phyloP scores from a whole-genome alignment of 1,139 yeast species.

The Meyerozyma elateridarum region DNA sequence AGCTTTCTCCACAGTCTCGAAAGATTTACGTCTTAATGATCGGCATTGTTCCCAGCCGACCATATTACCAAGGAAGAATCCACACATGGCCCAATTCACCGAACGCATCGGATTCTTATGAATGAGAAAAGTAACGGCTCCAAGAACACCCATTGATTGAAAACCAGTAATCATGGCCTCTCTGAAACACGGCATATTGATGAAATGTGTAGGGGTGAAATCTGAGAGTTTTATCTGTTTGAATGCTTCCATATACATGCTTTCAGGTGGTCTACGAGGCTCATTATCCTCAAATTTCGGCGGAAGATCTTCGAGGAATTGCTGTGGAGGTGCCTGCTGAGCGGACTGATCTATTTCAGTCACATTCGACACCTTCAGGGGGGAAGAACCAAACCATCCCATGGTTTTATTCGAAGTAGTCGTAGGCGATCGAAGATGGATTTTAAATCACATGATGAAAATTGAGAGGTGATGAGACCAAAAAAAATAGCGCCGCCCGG shows the following conservation, averaged over 20 bases:
- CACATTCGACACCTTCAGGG: constrained; percentile 12
- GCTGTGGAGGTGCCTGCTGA: constrained; percentile 2
- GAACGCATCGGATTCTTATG: constrained; percentile 61
- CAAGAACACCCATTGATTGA: constrained; percentile 76
- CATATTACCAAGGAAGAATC: constrained; percentile 72
- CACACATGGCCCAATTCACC: constrained; percentile 80
- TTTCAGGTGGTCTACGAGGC: constrained; percentile 12
- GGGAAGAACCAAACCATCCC: constrained; percentile 14
- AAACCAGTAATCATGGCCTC: constrained; percentile 86
- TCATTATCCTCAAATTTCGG: constrained; percentile 43
- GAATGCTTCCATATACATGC: constrained; percentile 28
- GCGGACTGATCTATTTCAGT: constrained; percentile 5
- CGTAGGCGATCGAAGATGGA: too few relatives aligned
- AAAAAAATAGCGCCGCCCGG: constrained; percentile 83
- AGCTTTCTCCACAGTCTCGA: constrained; percentile 60
- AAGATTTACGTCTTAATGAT: constrained; percentile 57
- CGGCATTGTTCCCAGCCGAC: constrained; percentile 95
- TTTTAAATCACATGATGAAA: too few relatives aligned
- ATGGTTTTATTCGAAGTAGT: constrained; percentile 6
- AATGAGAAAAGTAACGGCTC: constrained; percentile 65
- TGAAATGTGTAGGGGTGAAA: constrained; percentile 50
- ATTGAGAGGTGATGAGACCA: neutral
- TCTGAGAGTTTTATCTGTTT: constrained; percentile 38
- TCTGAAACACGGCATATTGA: constrained; percentile 81
- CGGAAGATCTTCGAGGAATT: constrained; percentile 25